These are phyloP conservation scores for Dianthus caryophyllus DNA, from an alignment of 148 eudicot species.

Conservation along the genomic window DNA sequence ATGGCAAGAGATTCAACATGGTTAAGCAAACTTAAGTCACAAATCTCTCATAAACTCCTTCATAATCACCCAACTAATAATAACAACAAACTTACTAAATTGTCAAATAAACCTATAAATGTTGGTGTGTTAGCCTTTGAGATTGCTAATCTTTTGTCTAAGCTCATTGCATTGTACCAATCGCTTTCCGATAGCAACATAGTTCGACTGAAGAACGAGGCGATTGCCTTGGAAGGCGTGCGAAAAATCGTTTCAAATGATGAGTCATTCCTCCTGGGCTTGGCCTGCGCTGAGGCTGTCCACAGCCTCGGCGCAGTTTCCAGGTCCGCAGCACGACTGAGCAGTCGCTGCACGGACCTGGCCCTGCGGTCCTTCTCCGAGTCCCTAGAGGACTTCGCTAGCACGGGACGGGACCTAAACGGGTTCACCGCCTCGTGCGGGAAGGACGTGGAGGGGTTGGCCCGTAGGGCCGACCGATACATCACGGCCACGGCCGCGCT, in stretches of 20 bases:
- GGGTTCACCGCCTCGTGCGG: constrained; percentile 38
- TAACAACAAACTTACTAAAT: not conserved
- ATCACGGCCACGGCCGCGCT: constrained; percentile 45
- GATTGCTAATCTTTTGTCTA: constrained; percentile 54
- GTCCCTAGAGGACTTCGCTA: constrained; percentile 49
- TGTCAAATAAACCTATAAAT: constrained; percentile 16
- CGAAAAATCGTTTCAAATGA: constrained; percentile 73
- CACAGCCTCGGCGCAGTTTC: constrained; percentile 42
- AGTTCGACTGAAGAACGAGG: constrained; percentile 45
- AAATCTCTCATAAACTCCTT: constrained; percentile 32
- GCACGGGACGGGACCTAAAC: constrained; percentile 55
- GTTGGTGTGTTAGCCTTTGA: constrained; percentile 72
- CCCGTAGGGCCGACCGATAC: constrained; percentile 45
- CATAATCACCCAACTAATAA: not conserved
- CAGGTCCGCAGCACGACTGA: constrained; percentile 37
- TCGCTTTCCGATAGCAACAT: constrained; percentile 64
- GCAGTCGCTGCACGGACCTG: constrained; percentile 38
- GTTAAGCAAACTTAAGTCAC: constrained; percentile 51
- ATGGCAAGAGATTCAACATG: constrained; percentile 68
- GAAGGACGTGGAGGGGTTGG: constrained; percentile 56
- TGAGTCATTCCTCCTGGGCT: constrained; percentile 55
- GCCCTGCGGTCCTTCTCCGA: constrained; percentile 37
- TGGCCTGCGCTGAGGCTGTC: constrained; percentile 67
- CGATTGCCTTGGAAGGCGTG: constrained; percentile 53
- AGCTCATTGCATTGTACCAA: constrained; percentile 58